A percentile compares a stretch with the other conserved stretches of the same genome.
These are phyloP conservation scores for Nakazawaea wyomingensis DNA, from an alignment of 805 yeast genomes.

Conservation along the genomic window DNA sequence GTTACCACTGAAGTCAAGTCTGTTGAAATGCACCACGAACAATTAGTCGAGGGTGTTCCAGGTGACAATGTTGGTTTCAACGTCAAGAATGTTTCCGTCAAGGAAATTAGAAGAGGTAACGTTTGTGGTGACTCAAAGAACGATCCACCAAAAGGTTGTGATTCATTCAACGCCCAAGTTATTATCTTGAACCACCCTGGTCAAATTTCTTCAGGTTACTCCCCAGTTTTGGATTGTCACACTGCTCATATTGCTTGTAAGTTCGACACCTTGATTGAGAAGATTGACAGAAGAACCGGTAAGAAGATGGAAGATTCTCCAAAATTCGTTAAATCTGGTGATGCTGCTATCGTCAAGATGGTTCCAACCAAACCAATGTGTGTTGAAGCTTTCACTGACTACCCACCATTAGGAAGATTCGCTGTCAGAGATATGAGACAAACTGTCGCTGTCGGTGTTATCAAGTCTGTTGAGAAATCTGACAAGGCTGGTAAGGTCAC, in stretches of 20 bases:
- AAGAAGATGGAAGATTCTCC: constrained; percentile 86
- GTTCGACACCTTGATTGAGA: constrained; percentile 66
- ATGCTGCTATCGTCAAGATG: constrained; percentile 90
- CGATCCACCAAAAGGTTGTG: constrained; percentile 80
- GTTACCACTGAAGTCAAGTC: constrained; percentile 88
- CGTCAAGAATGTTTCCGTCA: constrained; percentile 85
- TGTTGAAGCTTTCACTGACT: constrained; percentile 89
- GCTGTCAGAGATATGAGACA: constrained; percentile 99
- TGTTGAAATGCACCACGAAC: constrained; percentile 86
- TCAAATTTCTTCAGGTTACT: constrained; percentile 86
- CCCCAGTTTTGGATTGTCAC: constrained; percentile 90
- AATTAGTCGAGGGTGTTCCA: constrained; percentile 72
- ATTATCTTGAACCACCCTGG: constrained; percentile 89
- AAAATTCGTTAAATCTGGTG: constrained; percentile 93
- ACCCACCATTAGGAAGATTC: constrained; percentile 97
- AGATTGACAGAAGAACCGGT: constrained; percentile 92
- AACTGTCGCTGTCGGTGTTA: constrained; percentile 99
- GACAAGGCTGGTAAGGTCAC: constrained; percentile 90
- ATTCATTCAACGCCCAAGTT: constrained; percentile 80
- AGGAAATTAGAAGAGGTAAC: constrained; percentile 91
- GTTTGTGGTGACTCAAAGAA: constrained; percentile 86
- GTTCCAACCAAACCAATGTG: constrained; percentile 89
- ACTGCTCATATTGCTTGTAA: constrained; percentile 91
- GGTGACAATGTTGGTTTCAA: constrained; percentile 92
- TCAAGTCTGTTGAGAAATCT: constrained; percentile 89